Base-by-base conservation (phyloP, 805 yeast species). In the Lachancea quebecensis region DNA sequence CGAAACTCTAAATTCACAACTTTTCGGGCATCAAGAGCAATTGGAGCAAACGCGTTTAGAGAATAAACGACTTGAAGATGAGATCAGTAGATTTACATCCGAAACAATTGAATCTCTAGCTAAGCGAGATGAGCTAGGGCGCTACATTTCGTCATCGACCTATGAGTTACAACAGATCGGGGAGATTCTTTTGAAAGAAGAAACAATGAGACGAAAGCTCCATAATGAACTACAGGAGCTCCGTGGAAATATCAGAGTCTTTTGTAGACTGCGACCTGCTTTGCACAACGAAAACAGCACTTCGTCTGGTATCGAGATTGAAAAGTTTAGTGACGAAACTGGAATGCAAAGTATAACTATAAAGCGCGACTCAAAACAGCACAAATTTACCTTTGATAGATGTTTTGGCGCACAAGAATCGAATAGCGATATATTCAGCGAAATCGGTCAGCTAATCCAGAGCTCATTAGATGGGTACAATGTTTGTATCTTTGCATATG, bases 401-500 rank as follows among this genome's bases (percentile, higher is more conserved):
- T 81, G 93, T 0, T 93, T 93, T 57, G 73, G 70, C 29, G 72
- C 74, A 42, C 51, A 55, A 1, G 64, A 74, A 9, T 58, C 74
- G 2, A 91, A 91, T 59, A 53, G 51, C 1, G 82, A 77, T 21
- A 75, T 93, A 0, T 93, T 89, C 64, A 82, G 78, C 28, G 99
- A 91, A 57, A 76, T 91, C 1, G 81, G 93, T 2, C 95, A 89
- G 61, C 65, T 91, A 17, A 80, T 91, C 1, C 96, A 88, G 61
- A 87, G 76, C 68, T 80, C 95, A 0, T 62, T 90, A 11, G 95
- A 91, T 64, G 99, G 99, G 0, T 81, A 73, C 57, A 88, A 88
- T 54, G 96, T 89, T 2, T 89, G 97, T 63, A 86, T 93, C 1
- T 88, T 91, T 68, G 95, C 98, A 0, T 91, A 93, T 62, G 99